phyloP scores from a whole-genome alignment of 2,329 filamentous ascomycete species.

The Hypoxylon sp. region DNA sequence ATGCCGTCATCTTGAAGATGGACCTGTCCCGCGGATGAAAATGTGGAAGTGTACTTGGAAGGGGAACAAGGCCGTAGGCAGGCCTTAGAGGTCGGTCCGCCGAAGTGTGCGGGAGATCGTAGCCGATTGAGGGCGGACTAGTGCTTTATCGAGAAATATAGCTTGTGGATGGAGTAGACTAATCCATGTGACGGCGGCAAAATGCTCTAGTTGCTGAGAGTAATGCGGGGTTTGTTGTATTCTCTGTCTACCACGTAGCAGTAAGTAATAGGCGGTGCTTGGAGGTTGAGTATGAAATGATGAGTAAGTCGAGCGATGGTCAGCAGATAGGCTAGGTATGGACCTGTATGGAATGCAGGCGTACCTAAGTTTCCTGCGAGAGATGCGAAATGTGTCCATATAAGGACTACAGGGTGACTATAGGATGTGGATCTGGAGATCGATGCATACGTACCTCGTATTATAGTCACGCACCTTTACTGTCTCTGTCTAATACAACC shows the following conservation, averaged over 20 bases:
- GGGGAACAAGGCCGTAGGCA: neutral
- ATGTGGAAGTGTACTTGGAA: neutral
- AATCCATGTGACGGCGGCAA: conserved; percentile 8
- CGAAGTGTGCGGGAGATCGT: neutral
- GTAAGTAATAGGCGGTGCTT: neutral
- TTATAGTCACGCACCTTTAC: neutral
- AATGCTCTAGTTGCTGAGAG: conserved; percentile 4
- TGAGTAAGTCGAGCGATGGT: neutral
- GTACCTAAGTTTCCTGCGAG: neutral
- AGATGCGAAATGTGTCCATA: neutral
- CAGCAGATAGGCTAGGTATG: neutral
- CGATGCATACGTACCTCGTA: conserved; percentile 6
- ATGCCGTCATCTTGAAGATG: conserved; percentile 19
- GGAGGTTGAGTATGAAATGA: neutral
- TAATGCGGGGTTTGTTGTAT: conserved; percentile 33
- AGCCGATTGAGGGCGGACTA: neutral
- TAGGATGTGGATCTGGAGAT: neutral
- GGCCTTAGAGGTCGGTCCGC: neutral
- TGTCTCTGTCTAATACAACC: neutral
- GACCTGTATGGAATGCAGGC: neutral
- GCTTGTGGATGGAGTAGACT: neutral
- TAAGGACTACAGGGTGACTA: neutral
- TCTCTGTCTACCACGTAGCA: neutral
- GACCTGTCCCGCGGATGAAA: neutral
- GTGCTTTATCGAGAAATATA: neutral